A percentile compares a stretch with the other conserved stretches of the same genome.
Conservation (phyloP, 164 flowering plant genomes). For the Litsea cubeba region DNA sequence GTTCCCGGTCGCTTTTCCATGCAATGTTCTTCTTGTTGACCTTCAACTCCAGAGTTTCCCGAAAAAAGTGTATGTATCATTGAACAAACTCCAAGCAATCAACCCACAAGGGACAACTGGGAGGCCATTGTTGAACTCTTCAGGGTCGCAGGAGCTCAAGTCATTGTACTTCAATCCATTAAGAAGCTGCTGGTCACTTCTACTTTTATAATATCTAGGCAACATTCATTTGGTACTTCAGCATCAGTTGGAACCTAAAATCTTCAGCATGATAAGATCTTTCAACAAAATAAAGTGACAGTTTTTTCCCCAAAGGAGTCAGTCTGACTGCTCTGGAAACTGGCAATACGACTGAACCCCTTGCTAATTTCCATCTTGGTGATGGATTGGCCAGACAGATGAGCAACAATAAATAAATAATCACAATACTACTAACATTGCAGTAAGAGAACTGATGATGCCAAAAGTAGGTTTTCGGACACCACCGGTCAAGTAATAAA, state of each 20-base stretch:
- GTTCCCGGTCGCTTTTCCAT: constrained; percentile 79
- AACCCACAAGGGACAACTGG: constrained; percentile 86
- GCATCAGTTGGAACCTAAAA: background rate
- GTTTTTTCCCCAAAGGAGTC: no score
- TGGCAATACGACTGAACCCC: background rate
- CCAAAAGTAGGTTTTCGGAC: no score
- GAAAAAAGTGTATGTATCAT: constrained; percentile 60
- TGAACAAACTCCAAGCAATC: constrained; percentile 85
- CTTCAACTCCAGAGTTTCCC: constrained; percentile 30
- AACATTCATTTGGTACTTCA: background rate
- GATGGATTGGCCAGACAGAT: no score
- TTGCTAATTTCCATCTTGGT: background rate
- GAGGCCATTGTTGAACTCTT: constrained; percentile 46
- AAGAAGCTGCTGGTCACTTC: constrained; percentile 63
- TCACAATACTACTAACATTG: no score
- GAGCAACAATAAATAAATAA: no score
- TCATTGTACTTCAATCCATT: constrained; percentile 47
- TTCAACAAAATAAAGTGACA: background rate
- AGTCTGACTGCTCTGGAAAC: no score
- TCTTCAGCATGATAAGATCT: background rate
- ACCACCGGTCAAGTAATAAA: no score
- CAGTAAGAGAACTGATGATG: no score
- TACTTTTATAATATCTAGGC: constrained; percentile 35
- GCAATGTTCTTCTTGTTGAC: constrained; percentile 70
- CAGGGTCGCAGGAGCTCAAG: constrained; percentile 63